These are phyloP conservation scores for Penicillium italicum DNA, from an alignment of 2,329 filamentous ascomycete genomes.

Conservation along the genomic window DNA sequence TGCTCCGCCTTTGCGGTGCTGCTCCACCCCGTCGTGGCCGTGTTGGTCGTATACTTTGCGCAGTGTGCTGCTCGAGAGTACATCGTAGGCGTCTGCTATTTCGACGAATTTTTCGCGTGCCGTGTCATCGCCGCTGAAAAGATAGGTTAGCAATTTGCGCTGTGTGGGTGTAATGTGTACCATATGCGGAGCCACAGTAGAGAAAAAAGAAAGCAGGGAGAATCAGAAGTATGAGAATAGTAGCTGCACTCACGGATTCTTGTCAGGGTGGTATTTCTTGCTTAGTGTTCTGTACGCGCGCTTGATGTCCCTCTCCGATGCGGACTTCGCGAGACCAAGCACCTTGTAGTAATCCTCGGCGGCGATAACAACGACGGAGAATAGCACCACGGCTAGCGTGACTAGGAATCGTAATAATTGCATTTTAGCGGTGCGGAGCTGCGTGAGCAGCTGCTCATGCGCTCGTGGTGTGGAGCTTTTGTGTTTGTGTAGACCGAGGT, in stretches of 20 bases:
- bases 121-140: conserved; percentile 64
- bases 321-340: conserved; percentile 73
- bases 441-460: conserved; percentile 17
- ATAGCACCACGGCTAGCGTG: conserved; percentile 35
- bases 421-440: conserved; percentile 28
- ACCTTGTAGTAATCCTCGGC: conserved; percentile 59
- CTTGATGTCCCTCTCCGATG: conserved; percentile 85
- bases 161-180: background rate
- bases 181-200: background rate
- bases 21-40: conserved; percentile 84
- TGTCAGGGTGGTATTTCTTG: conserved; percentile 96
- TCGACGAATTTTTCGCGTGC: conserved; percentile 90
- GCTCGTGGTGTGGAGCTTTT: background rate
- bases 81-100: conserved; percentile 92
- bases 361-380: conserved; percentile 38
- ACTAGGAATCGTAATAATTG: conserved; percentile 33
- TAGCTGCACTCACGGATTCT: conserved; percentile 74
- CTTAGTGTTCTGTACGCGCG: conserved; percentile 85
- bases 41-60: conserved; percentile 92
- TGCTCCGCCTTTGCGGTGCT: conserved; percentile 69
- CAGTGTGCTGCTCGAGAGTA: conserved; percentile 72
- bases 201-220: background rate
- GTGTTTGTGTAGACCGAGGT: background rate
- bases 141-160: background rate
- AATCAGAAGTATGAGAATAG: background rate